These are phyloP conservation scores for Metschnikowia borealis DNA, from an alignment of 805 yeast genomes.

Conservation along the genomic window DNA sequence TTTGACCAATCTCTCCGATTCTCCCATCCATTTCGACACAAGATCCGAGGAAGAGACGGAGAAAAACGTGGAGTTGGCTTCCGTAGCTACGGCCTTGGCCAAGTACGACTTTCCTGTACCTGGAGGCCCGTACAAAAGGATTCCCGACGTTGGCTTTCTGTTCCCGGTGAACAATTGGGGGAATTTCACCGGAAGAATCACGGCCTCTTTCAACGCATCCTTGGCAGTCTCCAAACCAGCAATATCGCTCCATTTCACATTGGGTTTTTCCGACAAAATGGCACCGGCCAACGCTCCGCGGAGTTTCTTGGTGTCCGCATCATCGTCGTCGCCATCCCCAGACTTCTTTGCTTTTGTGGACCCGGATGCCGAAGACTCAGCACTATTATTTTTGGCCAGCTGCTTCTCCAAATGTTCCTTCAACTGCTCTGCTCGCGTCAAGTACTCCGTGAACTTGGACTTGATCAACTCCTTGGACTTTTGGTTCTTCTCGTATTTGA, in stretches of 20 bases:
- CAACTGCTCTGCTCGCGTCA: slow-evolving; percentile 89
- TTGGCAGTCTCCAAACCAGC: slow-evolving; percentile 96
- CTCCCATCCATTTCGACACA: slow-evolving; percentile 99
- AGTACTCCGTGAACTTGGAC: slow-evolving; percentile 84
- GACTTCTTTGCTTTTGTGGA: slow-evolving; percentile 55
- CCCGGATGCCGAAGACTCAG: slow-evolving; percentile 52
- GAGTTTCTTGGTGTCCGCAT: slow-evolving; percentile 80
- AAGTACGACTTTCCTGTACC: slow-evolving; percentile 97
- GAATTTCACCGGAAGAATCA: slow-evolving; percentile 90
- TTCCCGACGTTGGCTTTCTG: slow-evolving; percentile 89
- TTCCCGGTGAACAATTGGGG: slow-evolving; percentile 95
- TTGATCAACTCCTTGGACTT: slow-evolving; percentile 84
- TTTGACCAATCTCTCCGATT: slow-evolving; percentile 91
- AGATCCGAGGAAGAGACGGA: slow-evolving; percentile 94
- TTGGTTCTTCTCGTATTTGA: slow-evolving; percentile 87
- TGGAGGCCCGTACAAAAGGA: slow-evolving; percentile 66
- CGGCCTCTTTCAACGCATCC: slow-evolving; percentile 96
- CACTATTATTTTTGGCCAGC: slow-evolving; percentile 42
- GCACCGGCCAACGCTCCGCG: slow-evolving; percentile 91
- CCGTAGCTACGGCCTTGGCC: slow-evolving; percentile 98
- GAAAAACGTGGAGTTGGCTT: slow-evolving; percentile 94
- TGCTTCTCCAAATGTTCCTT: slow-evolving; percentile 80
- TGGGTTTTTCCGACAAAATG: slow-evolving; percentile 85
- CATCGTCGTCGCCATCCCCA: slow-evolving; percentile 58
- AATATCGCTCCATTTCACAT: slow-evolving; percentile 90